Base-by-base conservation (phyloP, 805 yeast species). In the Candida argentea region DNA sequence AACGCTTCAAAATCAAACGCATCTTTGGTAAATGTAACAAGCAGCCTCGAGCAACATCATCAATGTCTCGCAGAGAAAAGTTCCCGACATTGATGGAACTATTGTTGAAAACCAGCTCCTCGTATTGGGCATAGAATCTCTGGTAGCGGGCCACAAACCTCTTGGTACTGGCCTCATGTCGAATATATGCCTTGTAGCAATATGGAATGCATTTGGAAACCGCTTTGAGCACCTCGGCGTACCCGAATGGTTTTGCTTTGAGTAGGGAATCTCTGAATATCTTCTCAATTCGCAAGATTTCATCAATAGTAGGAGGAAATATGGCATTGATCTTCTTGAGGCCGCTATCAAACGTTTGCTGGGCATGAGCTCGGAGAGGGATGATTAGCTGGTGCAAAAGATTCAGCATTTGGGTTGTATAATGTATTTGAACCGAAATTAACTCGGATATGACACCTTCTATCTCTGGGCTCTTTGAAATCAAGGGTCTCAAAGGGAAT, bases 271-370 rank as follows among this genome's bases (percentile, higher is more conserved):
- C 93, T 36, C 81, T 68, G 33, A 84, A 73, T 4, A 89, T 75
- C 46, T 94, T 83, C 46, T 87, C 87, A 22, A 89, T 77, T 44
- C 96, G 66, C 7, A 94, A 82, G 11, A 89, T 76, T 55, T 89
- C 97, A 52, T 89, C 96, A 12, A 89, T 80, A 0, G 97, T 89
- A 1, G 96, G 96, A 3, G 97, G 96, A 45, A 89, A 86, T 1
- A 85, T 65, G 27, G 74, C 65, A 50, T 89, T 87, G 19, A 87
- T 62, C 39, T 74, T 73, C 2, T 76, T 52, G 3, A 81, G 74
- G 1, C 83, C 75, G 23, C 72, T 47, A 7, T 64, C 64, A 3
- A 67, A 59, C 5, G 75, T 50, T 1, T 68, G 68, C 30, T 73
- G 67, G 1, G 80, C 85, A 32, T 67, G 65, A 10, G 81, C 71